Base-by-base conservation (phyloP, 208 protist genomes). In the Porcisia hertigi region DNA sequence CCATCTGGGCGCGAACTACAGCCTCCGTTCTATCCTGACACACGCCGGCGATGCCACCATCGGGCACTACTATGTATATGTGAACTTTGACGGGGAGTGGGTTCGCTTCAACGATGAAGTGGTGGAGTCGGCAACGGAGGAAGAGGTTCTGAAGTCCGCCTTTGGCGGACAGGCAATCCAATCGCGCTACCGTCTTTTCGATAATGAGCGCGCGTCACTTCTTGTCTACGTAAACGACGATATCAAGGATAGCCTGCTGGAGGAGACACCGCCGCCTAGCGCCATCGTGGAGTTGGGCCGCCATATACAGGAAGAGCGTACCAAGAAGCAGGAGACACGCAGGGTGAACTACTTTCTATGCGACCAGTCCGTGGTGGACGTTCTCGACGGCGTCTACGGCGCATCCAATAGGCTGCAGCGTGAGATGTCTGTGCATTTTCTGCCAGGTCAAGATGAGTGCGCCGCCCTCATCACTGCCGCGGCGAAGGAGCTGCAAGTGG, bases 61-160 rank as follows among this genome's bases (percentile, higher is more conserved):
- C 58, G 96, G 96, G 14, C 96, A 98, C 85, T 98, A 98, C 87
- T 96, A 95, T 81, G 62, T 81, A 34, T 98, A 88, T 76, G 84
- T 95, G 14, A 88, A 81, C 58, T 81, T 89, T 53, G 79, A 82
- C 4, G 87, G 85, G 5, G 69, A 88, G 69, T 97, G 93, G 91
- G 67, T 92, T 16, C 84, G 84, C 64, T 93, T 97, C 85, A 92
- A 95, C 73, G 93, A 97, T 66, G 88, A 91, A 9, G 57, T 80
- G n/a, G 91, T 97, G 14, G 81, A 85, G 69, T 57, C 59, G 14
- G 86, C 88, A 5, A 82, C 77, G 8, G 74, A 72, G 55, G 81
- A 82, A 52, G 79, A 88, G 11, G 93, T 95, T 14, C 63, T 71
- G 67, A 79, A 84, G 63, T 80, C 86, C 18, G 87, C 91, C 5